Conservation (phyloP, 345 rosid genomes). For the Dovyalis caffra region DNA sequence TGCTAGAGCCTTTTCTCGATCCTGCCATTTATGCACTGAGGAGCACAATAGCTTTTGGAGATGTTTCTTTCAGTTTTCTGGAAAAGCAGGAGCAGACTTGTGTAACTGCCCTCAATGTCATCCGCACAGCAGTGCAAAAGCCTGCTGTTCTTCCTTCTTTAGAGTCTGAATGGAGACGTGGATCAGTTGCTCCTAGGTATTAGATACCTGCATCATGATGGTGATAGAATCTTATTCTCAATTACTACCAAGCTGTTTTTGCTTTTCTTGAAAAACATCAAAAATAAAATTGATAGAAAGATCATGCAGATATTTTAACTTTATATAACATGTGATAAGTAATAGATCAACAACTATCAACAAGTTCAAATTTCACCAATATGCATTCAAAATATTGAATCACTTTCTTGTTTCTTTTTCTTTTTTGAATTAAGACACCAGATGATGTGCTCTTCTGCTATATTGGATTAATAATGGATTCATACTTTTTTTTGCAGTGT, state of each 20-base stretch:
- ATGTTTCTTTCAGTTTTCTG: constrained; percentile 41
- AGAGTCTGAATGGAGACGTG: constrained; percentile 81
- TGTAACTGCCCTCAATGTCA: constrained; percentile 55
- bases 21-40: constrained; percentile 52
- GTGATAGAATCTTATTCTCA: neutral
- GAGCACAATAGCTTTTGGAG: constrained; percentile 62
- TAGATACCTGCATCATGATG: constrained; percentile 11
- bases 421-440: neutral
- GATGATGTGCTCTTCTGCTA: neutral
- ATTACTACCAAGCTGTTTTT: neutral
- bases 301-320: neutral
- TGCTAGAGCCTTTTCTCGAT: constrained; percentile 82
- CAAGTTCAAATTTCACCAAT: neutral
- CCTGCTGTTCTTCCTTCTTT: constrained; percentile 75
- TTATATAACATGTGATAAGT: neutral
- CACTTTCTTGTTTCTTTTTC: neutral
- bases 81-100: constrained; percentile 64
- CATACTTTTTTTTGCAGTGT: constrained; percentile 52
- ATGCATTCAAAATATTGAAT: neutral
- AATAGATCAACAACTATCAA: neutral
- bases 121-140: constrained; percentile 64
- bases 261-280: neutral
- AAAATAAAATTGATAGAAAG: neutral
- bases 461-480: constrained; percentile 14
- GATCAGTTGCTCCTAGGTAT: constrained; percentile 83